Base-by-base conservation (phyloP, 139 green algal species). In the Trebouxia sp. region DNA sequence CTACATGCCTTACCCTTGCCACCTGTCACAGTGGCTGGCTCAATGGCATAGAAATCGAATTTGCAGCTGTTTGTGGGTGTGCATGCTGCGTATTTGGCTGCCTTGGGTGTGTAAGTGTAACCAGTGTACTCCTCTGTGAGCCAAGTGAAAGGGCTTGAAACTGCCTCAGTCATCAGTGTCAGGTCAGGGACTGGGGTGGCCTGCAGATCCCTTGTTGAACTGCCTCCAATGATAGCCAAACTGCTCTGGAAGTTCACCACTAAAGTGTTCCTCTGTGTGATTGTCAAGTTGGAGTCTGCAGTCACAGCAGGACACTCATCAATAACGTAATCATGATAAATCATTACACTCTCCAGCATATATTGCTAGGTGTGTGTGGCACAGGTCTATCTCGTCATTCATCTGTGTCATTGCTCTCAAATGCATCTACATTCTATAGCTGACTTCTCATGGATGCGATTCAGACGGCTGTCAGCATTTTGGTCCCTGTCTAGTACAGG, bases 11-110 rank as follows among this genome's bases (percentile, higher is more conserved):
- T 72, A 35, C 32, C 62, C 32, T 72, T 17, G 1, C 14, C 24
- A 45, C 32, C 0, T 12, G 37, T 72, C 32, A 45, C 32, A 9
- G 62, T 72, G 35, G 0, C 15, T 45, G 62, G 35, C 14, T 72
- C 62, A 45, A 72, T 72, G 14, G 62, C 62, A 43, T 72, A 72
- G 7, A 72, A 72, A 5, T 32, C 62, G 43, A 72, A 72, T 35
- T 2, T 72, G 35, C 62, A 72, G 62, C 43, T 72, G 32, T 32
- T 41, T 5, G 14, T 15, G 28, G 35, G 11, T 43, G 35, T 72
- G 26, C 62, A 72, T 4, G 32, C 9, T n/a, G 15, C 35, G 24
- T 72, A 72, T n/a, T 5, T n/a, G 12, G 2, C 6, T 12, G 12
- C 2, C 32, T 72, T 45, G 26, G 62, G 62, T 39, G 62, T 72